Conservation (phyloP, 148 eudicot species). For the Amaranthus palmeri region DNA sequence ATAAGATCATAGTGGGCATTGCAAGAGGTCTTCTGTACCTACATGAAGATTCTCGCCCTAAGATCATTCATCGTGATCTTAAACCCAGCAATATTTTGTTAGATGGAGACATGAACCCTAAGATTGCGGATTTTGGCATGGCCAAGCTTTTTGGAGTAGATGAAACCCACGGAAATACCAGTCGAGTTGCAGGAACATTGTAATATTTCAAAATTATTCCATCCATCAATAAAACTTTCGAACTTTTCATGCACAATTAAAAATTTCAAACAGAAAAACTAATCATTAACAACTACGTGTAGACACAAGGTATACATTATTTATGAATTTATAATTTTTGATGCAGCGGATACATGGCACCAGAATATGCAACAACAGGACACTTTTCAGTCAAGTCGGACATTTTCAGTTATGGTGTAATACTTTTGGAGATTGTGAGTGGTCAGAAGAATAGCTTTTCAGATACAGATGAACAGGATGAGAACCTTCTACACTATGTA, state of each 20-base stretch:
- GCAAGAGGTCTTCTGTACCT: constrained; percentile 37
- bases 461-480: too few species aligned
- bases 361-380: constrained; percentile 25
- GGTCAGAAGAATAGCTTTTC: constrained; percentile 27
- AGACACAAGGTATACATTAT: too few species aligned
- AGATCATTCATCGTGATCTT: constrained; percentile 39
- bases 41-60: constrained; percentile 35
- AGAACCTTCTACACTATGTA: too few species aligned
- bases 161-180: constrained; percentile 26
- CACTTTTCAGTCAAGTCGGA: constrained; percentile 32
- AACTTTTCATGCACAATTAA: too few species aligned
- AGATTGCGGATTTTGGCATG: constrained; percentile 48
- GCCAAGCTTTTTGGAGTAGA: constrained; percentile 35
- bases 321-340: not conserved
- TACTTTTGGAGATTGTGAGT: constrained; percentile 36
- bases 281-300: too few species aligned
- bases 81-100: constrained; percentile 39
- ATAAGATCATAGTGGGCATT: constrained; percentile 34
- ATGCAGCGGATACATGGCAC: constrained; percentile 6
- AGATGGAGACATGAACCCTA: constrained; percentile 33
- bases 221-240: too few species aligned
- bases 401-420: constrained; percentile 41
- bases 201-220: constrained; percentile 8
- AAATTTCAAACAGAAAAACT: too few species aligned
- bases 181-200: constrained; percentile 33